Percentiles rank a stretch among this genome's conserved stretches.
Evolutionary conservation across 805 yeast genomes (phyloP).

Genomic region (Kodamaea hsintzibuensis): DNA sequence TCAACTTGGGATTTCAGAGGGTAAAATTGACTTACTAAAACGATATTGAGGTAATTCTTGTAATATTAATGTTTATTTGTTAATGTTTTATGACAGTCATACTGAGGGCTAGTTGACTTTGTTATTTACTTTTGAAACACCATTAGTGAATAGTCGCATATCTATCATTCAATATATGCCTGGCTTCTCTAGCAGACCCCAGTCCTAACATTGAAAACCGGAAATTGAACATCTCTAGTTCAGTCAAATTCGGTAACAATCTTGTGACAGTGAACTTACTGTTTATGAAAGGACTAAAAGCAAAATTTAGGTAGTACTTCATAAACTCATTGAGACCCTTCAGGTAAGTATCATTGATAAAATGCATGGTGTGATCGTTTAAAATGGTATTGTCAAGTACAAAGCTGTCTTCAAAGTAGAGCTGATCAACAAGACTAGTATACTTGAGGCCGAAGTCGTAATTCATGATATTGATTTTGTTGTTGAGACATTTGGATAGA

Average conservation of each 20-base stretch:
- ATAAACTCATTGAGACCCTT: slow-evolving; percentile 12
- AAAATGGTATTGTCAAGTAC: background rate
- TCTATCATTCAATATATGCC: slow-evolving; percentile 1
- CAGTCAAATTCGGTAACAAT: background rate
- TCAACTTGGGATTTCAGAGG: background rate
- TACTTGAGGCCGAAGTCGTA: slow-evolving; percentile 18
- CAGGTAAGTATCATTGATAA: slow-evolving; percentile 8
- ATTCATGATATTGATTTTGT: slow-evolving; percentile 7
- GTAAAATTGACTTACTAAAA: too few relatives aligned
- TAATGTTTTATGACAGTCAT: too few relatives aligned
- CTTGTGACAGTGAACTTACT: slow-evolving; percentile 5
- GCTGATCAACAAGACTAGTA: background rate
- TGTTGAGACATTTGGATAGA: slow-evolving; percentile 15
- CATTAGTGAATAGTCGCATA: background rate
- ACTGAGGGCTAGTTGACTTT: too few relatives aligned
- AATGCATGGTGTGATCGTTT: slow-evolving; percentile 12
- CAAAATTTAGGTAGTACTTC: slow-evolving; percentile 12
- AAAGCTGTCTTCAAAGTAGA: slow-evolving; percentile 1
- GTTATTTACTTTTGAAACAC: too few relatives aligned
- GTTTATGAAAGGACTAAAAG: slow-evolving; percentile 13
- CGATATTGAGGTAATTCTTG: too few relatives aligned
- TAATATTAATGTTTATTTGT: too few relatives aligned
- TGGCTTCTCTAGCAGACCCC: background rate
- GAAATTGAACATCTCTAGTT: background rate
- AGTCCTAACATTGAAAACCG: background rate